These are phyloP conservation scores for Citrus mangshanensis DNA, from an alignment of 345 rosid species.

Conservation along the genomic window DNA sequence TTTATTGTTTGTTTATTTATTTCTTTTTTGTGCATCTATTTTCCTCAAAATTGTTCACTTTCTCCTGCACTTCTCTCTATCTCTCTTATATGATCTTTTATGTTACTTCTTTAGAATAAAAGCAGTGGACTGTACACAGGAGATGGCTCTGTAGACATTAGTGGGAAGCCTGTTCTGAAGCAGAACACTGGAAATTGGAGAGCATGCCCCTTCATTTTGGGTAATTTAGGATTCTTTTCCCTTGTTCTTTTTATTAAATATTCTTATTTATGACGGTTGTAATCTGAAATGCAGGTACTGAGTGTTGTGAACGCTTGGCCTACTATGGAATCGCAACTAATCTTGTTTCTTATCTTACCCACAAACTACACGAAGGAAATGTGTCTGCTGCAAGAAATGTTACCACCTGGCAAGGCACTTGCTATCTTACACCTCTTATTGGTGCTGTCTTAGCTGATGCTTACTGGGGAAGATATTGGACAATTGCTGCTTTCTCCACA, in stretches of 20 bases:
- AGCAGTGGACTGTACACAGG: constrained; percentile 54
- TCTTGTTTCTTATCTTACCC: constrained; percentile 83
- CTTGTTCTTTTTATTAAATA: background rate
- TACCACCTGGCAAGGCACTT: constrained; percentile 86
- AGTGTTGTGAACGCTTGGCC: constrained; percentile 94
- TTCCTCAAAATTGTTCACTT: background rate
- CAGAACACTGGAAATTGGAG: constrained; percentile 86
- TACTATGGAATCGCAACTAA: constrained; percentile 89
- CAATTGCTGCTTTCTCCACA: constrained; percentile 82
- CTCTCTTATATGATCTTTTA: background rate
- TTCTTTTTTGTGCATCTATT: background rate
- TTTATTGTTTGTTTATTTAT: background rate
- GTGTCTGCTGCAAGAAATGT: constrained; percentile 88
- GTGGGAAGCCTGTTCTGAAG: constrained; percentile 76
- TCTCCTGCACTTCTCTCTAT: background rate
- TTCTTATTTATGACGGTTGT: constrained; percentile 15
- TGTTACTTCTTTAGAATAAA: constrained; percentile 29
- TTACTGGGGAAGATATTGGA: constrained; percentile 98
- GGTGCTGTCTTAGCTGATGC: constrained; percentile 95
- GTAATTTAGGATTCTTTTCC: constrained; percentile 30
- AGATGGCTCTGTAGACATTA: constrained; percentile 86
- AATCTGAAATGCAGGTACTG: constrained; percentile 50
- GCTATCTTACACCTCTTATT: constrained; percentile 87
- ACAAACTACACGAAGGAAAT: constrained; percentile 78
- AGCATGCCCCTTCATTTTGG: constrained; percentile 94